phyloP scores from a whole-genome alignment of 2,329 filamentous ascomycete species.

The Cordyceps pruinosa region DNA sequence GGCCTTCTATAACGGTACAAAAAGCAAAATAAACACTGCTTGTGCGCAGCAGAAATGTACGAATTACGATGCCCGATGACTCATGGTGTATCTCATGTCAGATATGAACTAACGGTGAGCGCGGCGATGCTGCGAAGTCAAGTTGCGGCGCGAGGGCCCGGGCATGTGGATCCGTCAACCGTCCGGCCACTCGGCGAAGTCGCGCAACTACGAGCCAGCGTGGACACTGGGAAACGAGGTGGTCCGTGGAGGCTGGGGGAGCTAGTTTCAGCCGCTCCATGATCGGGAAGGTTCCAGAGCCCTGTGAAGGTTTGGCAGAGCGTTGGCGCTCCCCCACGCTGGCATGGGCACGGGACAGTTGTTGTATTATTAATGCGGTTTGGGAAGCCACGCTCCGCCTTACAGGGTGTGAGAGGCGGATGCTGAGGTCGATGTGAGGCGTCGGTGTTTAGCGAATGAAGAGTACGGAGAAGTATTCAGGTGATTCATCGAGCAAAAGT shows the following conservation, averaged over 20 bases:
- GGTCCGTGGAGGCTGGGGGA: background rate
- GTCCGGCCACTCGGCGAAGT: background rate
- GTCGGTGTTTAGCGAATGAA: too few species aligned
- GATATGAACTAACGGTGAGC: background rate
- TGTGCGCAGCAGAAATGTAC: too few species aligned
- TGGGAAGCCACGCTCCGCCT: background rate
- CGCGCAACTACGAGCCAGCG: slow-evolving; percentile 3
- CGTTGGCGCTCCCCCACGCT: background rate
- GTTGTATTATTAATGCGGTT: background rate
- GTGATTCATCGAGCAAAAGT: too few species aligned
- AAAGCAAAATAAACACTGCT: background rate
- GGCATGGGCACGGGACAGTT: background rate
- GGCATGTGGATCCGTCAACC: background rate
- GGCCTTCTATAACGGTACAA: background rate
- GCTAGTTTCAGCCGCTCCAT: background rate
- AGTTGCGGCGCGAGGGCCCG: background rate
- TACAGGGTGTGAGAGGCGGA: too few species aligned
- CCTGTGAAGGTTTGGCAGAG: background rate
- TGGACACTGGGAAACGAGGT: background rate
- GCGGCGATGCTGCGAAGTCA: background rate
- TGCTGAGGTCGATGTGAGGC: too few species aligned
- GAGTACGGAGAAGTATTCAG: too few species aligned
- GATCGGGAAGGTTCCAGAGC: slow-evolving; percentile 3
- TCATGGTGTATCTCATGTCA: too few species aligned
- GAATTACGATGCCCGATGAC: too few species aligned